Conservation (phyloP, 2,329 filamentous ascomycete species). For the Proliferodiscus dingleyae region DNA sequence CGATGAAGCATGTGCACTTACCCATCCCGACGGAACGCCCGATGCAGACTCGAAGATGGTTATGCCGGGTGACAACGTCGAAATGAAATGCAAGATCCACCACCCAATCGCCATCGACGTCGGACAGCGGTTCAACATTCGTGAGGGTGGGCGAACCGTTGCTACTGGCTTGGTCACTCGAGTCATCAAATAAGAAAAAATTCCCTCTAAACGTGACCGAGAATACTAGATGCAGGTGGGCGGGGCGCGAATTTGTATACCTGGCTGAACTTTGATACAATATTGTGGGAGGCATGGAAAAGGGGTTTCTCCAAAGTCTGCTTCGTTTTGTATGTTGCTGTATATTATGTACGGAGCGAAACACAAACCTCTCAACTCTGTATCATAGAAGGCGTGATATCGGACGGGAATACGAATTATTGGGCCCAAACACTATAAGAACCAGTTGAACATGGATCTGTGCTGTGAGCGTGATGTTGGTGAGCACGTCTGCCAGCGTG, state of each 20-base stretch:
- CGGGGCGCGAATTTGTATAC: constrained; percentile 19
- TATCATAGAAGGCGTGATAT: constrained; percentile 19
- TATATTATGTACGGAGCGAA: constrained; percentile 18
- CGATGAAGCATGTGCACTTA: constrained; percentile 71
- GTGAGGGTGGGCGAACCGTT: constrained; percentile 89
- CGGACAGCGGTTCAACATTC: constrained; percentile 96
- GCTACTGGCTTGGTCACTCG: constrained; percentile 79
- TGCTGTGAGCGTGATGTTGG: too few relatives aligned
- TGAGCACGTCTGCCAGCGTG: too few relatives aligned
- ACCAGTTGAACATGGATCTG: too few relatives aligned
- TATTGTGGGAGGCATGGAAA: constrained; percentile 18
- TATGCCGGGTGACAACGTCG: constrained; percentile 98
- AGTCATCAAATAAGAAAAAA: constrained; percentile 46
- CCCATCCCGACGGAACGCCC: constrained; percentile 79
- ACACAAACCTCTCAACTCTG: constrained; percentile 4
- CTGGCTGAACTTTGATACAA: constrained; percentile 18
- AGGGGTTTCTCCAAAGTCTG: constrained; percentile 19
- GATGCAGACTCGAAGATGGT: constrained; percentile 72
- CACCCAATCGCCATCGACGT: constrained; percentile 82
- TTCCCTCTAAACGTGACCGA: constrained; percentile 2
- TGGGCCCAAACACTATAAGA: too few relatives aligned
- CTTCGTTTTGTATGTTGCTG: constrained; percentile 17
- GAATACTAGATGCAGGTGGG: neutral
- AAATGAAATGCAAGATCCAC: constrained; percentile 88
- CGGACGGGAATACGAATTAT: constrained; percentile 11